Conservation (phyloP, 2,329 filamentous ascomycete genomes). For the Coccinonectria pachysandricola region DNA sequence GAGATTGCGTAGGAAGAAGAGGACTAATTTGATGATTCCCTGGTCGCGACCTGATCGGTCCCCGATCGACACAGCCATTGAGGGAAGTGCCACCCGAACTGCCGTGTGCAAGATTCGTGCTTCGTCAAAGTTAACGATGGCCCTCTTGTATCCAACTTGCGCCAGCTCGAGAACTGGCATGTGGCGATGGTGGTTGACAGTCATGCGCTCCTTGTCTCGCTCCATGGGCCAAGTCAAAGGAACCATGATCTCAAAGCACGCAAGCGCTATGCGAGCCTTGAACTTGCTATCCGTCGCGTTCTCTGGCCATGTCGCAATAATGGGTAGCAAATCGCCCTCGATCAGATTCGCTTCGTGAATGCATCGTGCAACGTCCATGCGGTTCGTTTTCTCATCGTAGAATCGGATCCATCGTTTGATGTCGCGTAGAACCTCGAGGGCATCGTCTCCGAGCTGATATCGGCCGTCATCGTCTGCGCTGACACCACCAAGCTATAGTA, state of each 20-base stretch:
- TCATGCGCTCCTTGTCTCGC: slow-evolving; percentile 68
- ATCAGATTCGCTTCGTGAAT: slow-evolving; percentile 88
- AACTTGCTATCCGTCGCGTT: slow-evolving; percentile 61
- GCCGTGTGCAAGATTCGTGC: slow-evolving; percentile 69
- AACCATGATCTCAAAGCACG: slow-evolving; percentile 82
- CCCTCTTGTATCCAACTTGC: slow-evolving; percentile 82
- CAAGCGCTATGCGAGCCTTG: slow-evolving; percentile 69
- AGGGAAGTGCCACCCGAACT: slow-evolving; percentile 71
- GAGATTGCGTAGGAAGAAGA: slow-evolving; percentile 85
- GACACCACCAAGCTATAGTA: slow-evolving; percentile 68
- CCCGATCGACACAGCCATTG: slow-evolving; percentile 67
- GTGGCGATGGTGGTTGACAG: slow-evolving; percentile 85
- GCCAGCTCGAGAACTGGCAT: slow-evolving; percentile 80
- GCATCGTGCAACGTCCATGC: slow-evolving; percentile 89
- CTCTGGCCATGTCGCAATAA: slow-evolving; percentile 73
- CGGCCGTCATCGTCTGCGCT: slow-evolving; percentile 68
- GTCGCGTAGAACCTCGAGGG: slow-evolving; percentile 82
- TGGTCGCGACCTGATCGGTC: slow-evolving; percentile 75
- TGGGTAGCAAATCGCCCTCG: slow-evolving; percentile 79
- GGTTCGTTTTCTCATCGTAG: slow-evolving; percentile 86
- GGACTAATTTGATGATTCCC: slow-evolving; percentile 79
- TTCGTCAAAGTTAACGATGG: slow-evolving; percentile 73
- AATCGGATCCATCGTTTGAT: slow-evolving; percentile 91
- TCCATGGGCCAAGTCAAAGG: slow-evolving; percentile 93
- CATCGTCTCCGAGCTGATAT: slow-evolving; percentile 89